phyloP scores from a whole-genome alignment of 1,139 yeast species.

The Geotrichum macrosporum region DNA sequence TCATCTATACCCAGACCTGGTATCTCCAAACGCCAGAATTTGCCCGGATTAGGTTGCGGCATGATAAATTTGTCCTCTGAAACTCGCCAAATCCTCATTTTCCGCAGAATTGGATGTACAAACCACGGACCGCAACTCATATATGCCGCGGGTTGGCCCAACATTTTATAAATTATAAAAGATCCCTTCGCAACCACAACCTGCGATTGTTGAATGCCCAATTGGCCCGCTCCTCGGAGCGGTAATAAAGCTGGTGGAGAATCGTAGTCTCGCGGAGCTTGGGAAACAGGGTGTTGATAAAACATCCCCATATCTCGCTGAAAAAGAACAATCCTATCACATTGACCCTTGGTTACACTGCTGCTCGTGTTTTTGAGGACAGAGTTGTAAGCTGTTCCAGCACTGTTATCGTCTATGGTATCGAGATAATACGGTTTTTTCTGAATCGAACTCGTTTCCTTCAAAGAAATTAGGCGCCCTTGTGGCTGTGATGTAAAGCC shows the following conservation, averaged over 20 bases:
- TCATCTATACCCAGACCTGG: conserved; percentile 29
- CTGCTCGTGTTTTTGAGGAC: not conserved
- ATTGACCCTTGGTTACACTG: conserved; percentile 1
- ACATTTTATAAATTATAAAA: conserved; percentile 60
- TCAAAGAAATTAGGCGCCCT: conserved; percentile 6
- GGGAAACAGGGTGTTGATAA: conserved; percentile 14
- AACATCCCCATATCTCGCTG: conserved; percentile 9
- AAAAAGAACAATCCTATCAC: conserved; percentile 28
- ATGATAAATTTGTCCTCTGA: conserved; percentile 52
- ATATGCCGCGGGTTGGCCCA: conserved; percentile 60
- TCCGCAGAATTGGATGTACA: conserved; percentile 63
- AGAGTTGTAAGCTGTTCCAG: not conserved
- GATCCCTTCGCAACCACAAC: conserved; percentile 46
- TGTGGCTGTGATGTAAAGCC: not conserved
- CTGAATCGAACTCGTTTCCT: conserved; percentile 1
- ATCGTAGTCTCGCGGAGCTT: conserved; percentile 13
- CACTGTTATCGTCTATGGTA: not conserved
- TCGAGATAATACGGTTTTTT: not conserved
- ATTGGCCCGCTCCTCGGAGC: conserved; percentile 5
- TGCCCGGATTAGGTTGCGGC: conserved; percentile 64
- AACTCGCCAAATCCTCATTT: conserved; percentile 53
- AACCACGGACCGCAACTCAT: conserved; percentile 56
- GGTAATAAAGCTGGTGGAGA: conserved; percentile 12
- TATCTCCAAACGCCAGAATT: conserved; percentile 64
- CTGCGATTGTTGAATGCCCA: no score